Conservation (phyloP, 2,329 filamentous ascomycete species). For the Aspergillus tubingensis region DNA sequence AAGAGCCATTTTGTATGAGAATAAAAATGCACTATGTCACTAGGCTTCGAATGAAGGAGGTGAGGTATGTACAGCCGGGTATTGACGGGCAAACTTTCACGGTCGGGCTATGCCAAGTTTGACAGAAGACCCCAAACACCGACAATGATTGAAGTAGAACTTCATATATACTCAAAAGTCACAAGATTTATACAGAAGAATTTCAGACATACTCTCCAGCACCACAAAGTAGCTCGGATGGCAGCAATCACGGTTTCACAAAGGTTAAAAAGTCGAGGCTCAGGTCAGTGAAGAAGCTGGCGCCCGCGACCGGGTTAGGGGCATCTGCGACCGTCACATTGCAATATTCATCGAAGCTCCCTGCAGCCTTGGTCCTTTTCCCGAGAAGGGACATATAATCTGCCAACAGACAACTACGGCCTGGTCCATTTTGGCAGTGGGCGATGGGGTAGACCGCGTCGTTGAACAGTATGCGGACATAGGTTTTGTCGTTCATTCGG, state of each 20-base stretch:
- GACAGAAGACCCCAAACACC: too few relatives aligned
- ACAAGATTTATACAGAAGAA: too few relatives aligned
- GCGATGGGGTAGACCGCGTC: constrained; percentile 64
- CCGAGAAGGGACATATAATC: constrained; percentile 51
- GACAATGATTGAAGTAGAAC: too few relatives aligned
- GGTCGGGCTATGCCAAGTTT: too few relatives aligned
- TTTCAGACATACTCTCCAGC: too few relatives aligned
- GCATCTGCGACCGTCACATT: constrained; percentile 13
- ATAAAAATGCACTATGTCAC: too few relatives aligned
- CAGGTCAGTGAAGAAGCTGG: constrained; percentile 33
- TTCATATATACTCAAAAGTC: too few relatives aligned
- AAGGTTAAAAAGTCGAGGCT: constrained; percentile 30
- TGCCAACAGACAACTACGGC: constrained; percentile 53
- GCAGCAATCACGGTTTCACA: constrained; percentile 27
- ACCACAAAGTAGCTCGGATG: too few relatives aligned
- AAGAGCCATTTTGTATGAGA: too few relatives aligned
- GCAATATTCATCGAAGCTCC: constrained; percentile 48
- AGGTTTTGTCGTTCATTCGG: constrained; percentile 34
- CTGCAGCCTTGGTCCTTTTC: constrained; percentile 50
- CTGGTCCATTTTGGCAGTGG: constrained; percentile 58
- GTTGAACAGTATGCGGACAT: constrained; percentile 62
- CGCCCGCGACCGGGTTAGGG: constrained; percentile 18
- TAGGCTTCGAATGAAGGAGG: too few relatives aligned
- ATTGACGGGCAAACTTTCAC: too few relatives aligned
- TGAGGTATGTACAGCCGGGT: too few relatives aligned